Base-by-base conservation (phyloP, 2,329 filamentous ascomycete species). In the Cercospora sp. region DNA sequence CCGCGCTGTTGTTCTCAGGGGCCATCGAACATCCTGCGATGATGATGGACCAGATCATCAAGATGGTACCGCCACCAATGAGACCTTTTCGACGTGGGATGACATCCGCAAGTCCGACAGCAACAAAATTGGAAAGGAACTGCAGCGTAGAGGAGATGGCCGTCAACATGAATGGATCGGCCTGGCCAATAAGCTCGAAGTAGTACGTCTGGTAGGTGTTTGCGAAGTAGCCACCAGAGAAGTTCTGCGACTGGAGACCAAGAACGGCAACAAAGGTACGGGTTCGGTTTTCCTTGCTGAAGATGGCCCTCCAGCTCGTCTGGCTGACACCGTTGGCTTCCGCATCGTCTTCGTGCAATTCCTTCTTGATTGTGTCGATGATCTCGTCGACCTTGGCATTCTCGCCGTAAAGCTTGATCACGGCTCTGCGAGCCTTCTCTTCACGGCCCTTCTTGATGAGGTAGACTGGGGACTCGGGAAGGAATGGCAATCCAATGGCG, bases 391-490 rank as follows among this genome's bases (percentile, higher is more conserved):
- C 72, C 33, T 71, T 66, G 7, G 72, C 57, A 39, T 71, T 39
- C n/a, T 53, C 30, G 10, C 73, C 73, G 36, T 70, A 75, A 8
- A 75, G 70, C 39, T 66, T 69, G 33, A 73, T 13, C 31, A 72
- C 64, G n/a, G 73, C 71, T 59, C 70, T 70, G 57, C 85, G 86
- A 4, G 93, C 94, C 68, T 87, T 85, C 2, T 81, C 81, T 3
- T 85, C 83, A 58, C 84, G 83, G 2, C 89, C 89, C 4, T 86
- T 87, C 76, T 89, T 90, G 36, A 96, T 90, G 31, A 97, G 84
- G 90, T 92, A 97, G 23, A 94, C 85, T 36, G 94, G 94, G 13
- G 91, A 96, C 79, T 97, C 94, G 0, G 93, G 93, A 86, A 97
- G 90, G 64, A 75, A 75, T 6, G 73, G 73, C 12, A 74, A 67